A percentile compares a stretch with the other conserved stretches of the same genome.
phyloP scores from a whole-genome alignment of 768 basidiomycete genomes.

The Pleurotus platypus region DNA sequence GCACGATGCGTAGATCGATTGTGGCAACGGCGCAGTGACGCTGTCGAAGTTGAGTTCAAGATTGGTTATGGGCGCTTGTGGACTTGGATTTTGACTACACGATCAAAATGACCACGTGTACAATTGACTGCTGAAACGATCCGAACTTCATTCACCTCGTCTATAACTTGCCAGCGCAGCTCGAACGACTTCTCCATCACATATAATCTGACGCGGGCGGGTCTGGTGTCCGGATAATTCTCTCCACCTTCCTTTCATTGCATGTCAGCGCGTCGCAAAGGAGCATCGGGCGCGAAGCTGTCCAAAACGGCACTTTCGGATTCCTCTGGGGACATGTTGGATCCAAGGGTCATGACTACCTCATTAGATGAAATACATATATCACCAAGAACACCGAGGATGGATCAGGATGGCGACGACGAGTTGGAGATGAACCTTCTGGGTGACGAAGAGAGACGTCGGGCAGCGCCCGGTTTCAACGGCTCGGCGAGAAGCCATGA shows the following conservation, averaged over 20 bases:
- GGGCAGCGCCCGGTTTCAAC: slow-evolving; percentile 41
- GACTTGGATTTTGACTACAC: neutral
- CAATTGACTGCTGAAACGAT: neutral
- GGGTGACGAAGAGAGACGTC: slow-evolving; percentile 48
- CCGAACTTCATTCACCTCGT: slow-evolving; percentile 1
- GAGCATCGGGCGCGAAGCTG: slow-evolving; percentile 12
- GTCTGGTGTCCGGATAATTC: slow-evolving; percentile 4
- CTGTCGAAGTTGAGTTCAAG: slow-evolving; percentile 1
- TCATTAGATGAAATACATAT: slow-evolving; percentile 59
- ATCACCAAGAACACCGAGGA: slow-evolving; percentile 45
- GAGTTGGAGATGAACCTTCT: slow-evolving; percentile 63
- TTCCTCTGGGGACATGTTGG: slow-evolving; percentile 34
- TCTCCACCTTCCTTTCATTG: slow-evolving; percentile 14
- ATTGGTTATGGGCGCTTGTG: slow-evolving; percentile 1
- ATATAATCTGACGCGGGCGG: slow-evolving; percentile 1
- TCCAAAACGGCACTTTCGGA: slow-evolving; percentile 22
- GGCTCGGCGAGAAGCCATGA: slow-evolving; percentile 29
- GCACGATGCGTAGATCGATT: slow-evolving; percentile 7
- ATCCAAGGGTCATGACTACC: slow-evolving; percentile 52
- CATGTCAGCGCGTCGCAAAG: slow-evolving; percentile 24
- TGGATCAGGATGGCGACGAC: slow-evolving; percentile 42
- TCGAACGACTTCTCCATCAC: neutral
- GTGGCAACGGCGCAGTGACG: neutral
- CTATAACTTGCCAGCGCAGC: slow-evolving; percentile 6
- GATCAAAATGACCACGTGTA: slow-evolving; percentile 5